Percentiles rank a stretch among this genome's conserved stretches.
Evolutionary conservation across 139 green algal species (phyloP).

Genomic region (Chlorella sp.): DNA sequence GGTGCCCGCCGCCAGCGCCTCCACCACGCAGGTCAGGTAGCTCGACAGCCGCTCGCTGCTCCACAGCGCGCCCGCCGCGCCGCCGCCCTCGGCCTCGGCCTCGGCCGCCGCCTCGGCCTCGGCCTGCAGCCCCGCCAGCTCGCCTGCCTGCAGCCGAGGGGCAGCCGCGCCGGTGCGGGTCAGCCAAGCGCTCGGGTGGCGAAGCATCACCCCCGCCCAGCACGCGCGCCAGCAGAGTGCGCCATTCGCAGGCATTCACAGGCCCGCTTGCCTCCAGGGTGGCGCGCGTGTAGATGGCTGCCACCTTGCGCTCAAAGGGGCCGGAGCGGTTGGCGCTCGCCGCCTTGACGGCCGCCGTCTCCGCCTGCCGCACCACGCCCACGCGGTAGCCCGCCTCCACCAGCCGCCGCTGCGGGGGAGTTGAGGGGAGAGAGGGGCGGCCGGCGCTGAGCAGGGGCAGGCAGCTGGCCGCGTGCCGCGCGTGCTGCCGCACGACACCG

Average conservation of each 20-base stretch:
- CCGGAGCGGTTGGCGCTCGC: constrained; percentile 53
- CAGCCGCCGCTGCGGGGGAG: constrained; percentile 65
- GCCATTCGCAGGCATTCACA: neutral
- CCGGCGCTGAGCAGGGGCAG: no score
- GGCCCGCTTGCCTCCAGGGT: constrained; percentile 76
- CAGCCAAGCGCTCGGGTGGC: neutral
- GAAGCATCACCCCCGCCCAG: neutral
- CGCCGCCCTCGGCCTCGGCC: constrained; percentile 7
- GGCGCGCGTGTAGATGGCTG: constrained; percentile 82
- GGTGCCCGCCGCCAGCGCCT: constrained; percentile 1
- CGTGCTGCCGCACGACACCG: neutral
- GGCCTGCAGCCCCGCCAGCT: constrained; percentile 10
- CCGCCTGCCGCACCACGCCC: constrained; percentile 77
- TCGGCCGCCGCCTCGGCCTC: neutral
- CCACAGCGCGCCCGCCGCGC: constrained; percentile 1
- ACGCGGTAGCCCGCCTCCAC: constrained; percentile 82
- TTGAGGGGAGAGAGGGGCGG: neutral
- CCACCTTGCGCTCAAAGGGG: constrained; percentile 79
- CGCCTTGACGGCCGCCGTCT: constrained; percentile 87
- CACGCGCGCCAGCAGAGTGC: neutral
- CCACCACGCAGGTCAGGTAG: constrained; percentile 55
- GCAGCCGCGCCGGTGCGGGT: neutral
- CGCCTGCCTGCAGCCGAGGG: constrained; percentile 1
- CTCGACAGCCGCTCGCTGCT: constrained; percentile 20
- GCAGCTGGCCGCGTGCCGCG: no score